Conservation (phyloP, 768 basidiomycete species). For the Tulasnella sp. region DNA sequence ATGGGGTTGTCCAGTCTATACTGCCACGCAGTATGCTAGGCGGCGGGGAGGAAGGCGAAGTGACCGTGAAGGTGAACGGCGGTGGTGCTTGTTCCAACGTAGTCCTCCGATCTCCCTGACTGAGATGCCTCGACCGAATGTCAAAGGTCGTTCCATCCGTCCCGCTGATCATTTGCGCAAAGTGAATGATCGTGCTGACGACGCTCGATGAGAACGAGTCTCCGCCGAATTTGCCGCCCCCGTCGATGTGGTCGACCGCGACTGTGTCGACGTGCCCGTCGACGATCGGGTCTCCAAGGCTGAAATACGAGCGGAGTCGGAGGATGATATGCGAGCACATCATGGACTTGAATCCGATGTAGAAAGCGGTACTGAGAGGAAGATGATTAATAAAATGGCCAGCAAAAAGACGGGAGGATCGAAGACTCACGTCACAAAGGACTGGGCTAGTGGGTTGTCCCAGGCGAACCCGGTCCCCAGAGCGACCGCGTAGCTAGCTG, state of each 20-base stretch:
- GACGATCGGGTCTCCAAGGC: neutral
- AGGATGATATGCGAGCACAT: slow-evolving; percentile 3
- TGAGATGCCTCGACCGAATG: neutral
- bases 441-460: neutral
- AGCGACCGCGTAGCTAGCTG: neutral
- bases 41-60: neutral
- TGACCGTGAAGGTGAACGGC: neutral
- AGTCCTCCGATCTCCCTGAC: neutral
- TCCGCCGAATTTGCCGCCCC: neutral
- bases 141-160: neutral
- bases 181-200: neutral
- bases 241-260: neutral
- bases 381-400: neutral
- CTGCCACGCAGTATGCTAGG: neutral
- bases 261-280: neutral
- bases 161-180: neutral
- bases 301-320: neutral
- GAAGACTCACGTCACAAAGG: neutral
- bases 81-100: neutral
- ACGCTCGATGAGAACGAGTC: neutral
- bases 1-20: neutral
- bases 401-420: neutral
- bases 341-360: neutral
- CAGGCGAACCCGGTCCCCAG: neutral
- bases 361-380: neutral